A percentile compares a stretch with the other conserved stretches of the same genome.
Evolutionary conservation across 371 early-diverging fungal species (phyloP).

Genomic region (Mortierella sp.): DNA sequence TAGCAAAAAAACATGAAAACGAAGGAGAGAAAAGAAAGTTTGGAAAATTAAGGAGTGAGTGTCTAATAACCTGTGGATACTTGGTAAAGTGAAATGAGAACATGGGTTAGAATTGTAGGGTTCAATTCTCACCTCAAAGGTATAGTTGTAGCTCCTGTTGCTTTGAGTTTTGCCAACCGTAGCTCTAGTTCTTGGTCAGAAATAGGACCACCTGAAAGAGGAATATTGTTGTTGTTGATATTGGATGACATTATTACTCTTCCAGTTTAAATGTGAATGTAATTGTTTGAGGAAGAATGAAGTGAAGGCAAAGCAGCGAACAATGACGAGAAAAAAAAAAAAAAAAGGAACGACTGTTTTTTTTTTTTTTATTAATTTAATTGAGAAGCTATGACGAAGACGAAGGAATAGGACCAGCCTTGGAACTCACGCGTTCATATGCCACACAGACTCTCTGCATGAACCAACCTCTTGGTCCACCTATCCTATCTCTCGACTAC

Average conservation of each 20-base stretch:
- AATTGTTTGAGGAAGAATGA: not conserved
- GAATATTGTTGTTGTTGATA: constrained; percentile 7
- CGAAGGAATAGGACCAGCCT: not conserved
- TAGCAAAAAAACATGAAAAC: not conserved
- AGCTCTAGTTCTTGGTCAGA: constrained; percentile 40
- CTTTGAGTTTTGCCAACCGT: constrained; percentile 41
- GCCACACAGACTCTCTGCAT: not conserved
- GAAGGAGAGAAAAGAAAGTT: not conserved
- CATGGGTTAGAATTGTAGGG: not conserved
- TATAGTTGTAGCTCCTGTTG: constrained; percentile 6
- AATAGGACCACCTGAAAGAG: not conserved
- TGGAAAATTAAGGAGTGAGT: not conserved
- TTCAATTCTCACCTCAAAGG: constrained; percentile 24
- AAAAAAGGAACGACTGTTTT: not conserved
- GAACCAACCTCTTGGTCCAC: no score
- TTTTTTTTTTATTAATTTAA: not conserved
- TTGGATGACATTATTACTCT: constrained; percentile 11
- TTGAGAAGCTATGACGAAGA: not conserved
- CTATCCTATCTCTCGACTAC: no score
- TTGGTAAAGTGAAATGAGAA: not conserved
- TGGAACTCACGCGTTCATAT: not conserved
- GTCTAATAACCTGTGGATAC: not conserved
- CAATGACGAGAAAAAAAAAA: constrained; percentile 3
- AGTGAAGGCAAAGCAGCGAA: not conserved
- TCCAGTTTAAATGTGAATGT: not conserved